phyloP scores from a whole-genome alignment of 2,329 filamentous ascomycete species.

The Gremmenia infestans region DNA sequence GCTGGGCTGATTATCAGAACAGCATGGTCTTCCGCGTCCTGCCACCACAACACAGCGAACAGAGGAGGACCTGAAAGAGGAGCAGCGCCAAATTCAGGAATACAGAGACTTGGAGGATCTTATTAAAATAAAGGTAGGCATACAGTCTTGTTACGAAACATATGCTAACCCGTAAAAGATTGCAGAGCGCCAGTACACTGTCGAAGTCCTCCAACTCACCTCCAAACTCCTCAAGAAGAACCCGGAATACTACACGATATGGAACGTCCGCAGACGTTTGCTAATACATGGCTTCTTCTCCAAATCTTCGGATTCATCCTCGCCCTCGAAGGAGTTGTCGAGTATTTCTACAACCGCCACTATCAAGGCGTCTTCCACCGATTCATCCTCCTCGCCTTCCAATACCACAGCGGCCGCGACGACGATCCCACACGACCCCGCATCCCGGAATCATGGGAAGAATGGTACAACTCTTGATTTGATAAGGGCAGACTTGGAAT shows the following conservation, averaged over 20 bases:
- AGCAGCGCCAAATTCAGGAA: constrained; percentile 68
- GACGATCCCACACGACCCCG: constrained; percentile 44
- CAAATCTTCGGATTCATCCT: constrained; percentile 46
- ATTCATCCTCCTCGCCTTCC: constrained; percentile 51
- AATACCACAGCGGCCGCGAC: constrained; percentile 49
- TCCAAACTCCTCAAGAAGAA: constrained; percentile 71
- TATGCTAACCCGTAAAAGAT: constrained; percentile 23
- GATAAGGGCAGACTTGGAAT: constrained; percentile 69
- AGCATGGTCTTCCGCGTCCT: constrained; percentile 82
- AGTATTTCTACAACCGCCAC: constrained; percentile 49
- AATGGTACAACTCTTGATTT: constrained; percentile 49
- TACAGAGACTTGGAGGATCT: constrained; percentile 68
- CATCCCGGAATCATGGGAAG: constrained; percentile 45
- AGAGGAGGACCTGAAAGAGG: constrained; percentile 65
- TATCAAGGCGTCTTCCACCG: constrained; percentile 60
- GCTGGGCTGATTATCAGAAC: constrained; percentile 29
- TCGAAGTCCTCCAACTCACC: constrained; percentile 60
- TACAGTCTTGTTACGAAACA: not conserved
- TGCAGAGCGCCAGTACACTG: constrained; percentile 31
- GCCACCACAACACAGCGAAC: constrained; percentile 53
- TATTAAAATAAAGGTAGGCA: constrained; percentile 58
- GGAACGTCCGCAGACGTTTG: constrained; percentile 78
- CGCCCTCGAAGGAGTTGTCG: constrained; percentile 49
- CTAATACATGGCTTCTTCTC: constrained; percentile 55
- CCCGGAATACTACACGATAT: constrained; percentile 86